phyloP scores from a whole-genome alignment of 2,329 filamentous ascomycete species.

The Arthrobotrys sinensis region DNA sequence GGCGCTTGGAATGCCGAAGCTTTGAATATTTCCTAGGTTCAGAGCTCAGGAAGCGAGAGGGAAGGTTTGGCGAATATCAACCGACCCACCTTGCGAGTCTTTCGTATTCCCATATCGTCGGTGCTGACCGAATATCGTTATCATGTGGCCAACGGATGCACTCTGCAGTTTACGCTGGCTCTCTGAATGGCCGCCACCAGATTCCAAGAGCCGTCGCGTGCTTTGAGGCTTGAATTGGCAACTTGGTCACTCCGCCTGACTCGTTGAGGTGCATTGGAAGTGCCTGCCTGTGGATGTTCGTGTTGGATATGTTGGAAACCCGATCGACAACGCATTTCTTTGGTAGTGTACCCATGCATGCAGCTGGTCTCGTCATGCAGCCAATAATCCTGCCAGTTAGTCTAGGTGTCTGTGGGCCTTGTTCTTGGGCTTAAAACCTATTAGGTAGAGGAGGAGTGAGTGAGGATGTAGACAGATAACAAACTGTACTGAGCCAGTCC shows the following conservation, averaged over 20 bases:
- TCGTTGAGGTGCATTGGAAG: neutral
- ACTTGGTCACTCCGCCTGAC: constrained; percentile 6
- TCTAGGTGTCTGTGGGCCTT: too few relatives aligned
- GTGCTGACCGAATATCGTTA: constrained; percentile 47
- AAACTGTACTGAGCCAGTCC: too few relatives aligned
- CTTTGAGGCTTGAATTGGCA: constrained; percentile 60
- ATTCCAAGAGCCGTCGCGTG: constrained; percentile 42
- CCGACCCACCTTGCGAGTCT: neutral
- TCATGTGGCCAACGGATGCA: constrained; percentile 46
- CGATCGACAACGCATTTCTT: constrained; percentile 9
- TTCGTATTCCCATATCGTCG: constrained; percentile 34
- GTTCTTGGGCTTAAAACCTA: too few relatives aligned
- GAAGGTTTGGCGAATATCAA: constrained; percentile 11
- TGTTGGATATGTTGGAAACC: constrained; percentile 24
- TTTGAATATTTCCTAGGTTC: neutral
- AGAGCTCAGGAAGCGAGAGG: neutral
- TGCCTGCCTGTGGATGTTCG: neutral
- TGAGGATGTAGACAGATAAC: too few relatives aligned
- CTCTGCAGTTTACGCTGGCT: neutral
- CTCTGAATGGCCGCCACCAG: constrained; percentile 26
- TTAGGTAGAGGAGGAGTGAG: too few relatives aligned
- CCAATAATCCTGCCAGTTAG: too few relatives aligned
- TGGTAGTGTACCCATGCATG: too few relatives aligned
- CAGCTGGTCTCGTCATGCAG: too few relatives aligned
- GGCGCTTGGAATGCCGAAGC: neutral